Evolutionary conservation across 2,329 filamentous ascomycete species (phyloP), one percentile per base, ranked within the genome.

Genomic region (Aspergillus ustus): DNA sequence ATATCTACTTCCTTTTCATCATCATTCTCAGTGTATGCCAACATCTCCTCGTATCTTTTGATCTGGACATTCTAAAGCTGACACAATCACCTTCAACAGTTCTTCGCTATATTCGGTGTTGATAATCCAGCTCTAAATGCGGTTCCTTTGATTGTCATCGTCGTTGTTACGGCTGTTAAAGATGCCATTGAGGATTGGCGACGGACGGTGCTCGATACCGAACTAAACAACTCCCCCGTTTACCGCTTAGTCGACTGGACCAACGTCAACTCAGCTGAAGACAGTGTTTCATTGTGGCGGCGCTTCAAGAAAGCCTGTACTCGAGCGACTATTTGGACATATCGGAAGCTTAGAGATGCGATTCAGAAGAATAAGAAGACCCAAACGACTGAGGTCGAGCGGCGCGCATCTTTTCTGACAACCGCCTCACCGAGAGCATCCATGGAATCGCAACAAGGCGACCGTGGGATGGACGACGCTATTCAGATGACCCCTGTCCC

Each of bases 401-500:
- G 85, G 45, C 85, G 90, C 52, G 78, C 82, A n/a, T 95, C 92
- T 0, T 82, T 87, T 63, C 86, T 91, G 63, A 89, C 87, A 0
- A 83, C 85, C 60, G 79, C 75, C 2, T 82, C 83, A 22, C 83
- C 83, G 49, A 83, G 86, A 51, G 80, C 80, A 29, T 87, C 88
- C 2, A 80, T 85, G 53, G 78, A 84, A 44, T 85, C 86, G 3
- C 82, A 83, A 43, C 80, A 81, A 60, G 74, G 75, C 40, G 72
- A 76, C 29, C 65, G 75, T 25, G 77, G 72, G 25, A 74, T 78
- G 22, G 77, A 81, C 9, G 88, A 91, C 61, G 91, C 91, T 28
- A 96, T 99, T 57, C 93, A 94, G 72, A 96, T 99, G 93, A 98
- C 93, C 0, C 93, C 94, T 0, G 93, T 99, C 19, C 89, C 91